phyloP scores from a whole-genome alignment of 257 asterid species.

The Coffea eugenioides region DNA sequence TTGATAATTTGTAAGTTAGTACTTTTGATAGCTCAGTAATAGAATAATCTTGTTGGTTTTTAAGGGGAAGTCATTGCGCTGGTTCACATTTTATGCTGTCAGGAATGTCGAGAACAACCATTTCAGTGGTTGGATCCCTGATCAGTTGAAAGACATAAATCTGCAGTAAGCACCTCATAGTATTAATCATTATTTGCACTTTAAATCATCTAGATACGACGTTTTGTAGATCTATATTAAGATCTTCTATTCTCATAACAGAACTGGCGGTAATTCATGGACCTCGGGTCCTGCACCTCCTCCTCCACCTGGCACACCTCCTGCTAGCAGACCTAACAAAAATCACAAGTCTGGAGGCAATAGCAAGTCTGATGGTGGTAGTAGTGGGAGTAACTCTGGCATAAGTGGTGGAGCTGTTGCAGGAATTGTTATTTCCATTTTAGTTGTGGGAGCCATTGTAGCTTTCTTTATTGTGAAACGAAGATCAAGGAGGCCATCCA shows the following conservation, averaged over 20 bases:
- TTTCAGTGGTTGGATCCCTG: constrained; percentile 86
- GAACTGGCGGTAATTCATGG: constrained; percentile 73
- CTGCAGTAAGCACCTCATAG: constrained; percentile 43
- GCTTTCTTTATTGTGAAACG: constrained; percentile 70
- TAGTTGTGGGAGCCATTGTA: constrained; percentile 73
- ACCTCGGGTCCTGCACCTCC: constrained; percentile 89
- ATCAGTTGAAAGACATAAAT: constrained; percentile 65
- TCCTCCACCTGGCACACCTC: constrained; percentile 96
- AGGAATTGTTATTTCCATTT: constrained; percentile 71
- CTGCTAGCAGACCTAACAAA: constrained; percentile 54
- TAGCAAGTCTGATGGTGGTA: constrained; percentile 36
- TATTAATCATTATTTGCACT: neutral
- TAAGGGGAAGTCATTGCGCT: neutral
- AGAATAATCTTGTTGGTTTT: neutral
- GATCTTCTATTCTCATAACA: constrained; percentile 30
- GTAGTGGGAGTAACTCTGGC: constrained; percentile 46
- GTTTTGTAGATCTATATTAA: constrained; percentile 2
- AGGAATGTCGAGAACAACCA: constrained; percentile 90
- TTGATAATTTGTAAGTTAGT: constrained; percentile 62
- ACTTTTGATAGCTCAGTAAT: constrained; percentile 14
- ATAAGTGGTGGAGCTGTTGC: constrained; percentile 86
- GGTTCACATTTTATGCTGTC: neutral
- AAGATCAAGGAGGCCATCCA: constrained; percentile 54
- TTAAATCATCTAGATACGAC: neutral
- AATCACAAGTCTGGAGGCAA: constrained; percentile 47